phyloP scores from a whole-genome alignment of 2,329 filamentous ascomycete genomes.

The Fusarium subglutinans region DNA sequence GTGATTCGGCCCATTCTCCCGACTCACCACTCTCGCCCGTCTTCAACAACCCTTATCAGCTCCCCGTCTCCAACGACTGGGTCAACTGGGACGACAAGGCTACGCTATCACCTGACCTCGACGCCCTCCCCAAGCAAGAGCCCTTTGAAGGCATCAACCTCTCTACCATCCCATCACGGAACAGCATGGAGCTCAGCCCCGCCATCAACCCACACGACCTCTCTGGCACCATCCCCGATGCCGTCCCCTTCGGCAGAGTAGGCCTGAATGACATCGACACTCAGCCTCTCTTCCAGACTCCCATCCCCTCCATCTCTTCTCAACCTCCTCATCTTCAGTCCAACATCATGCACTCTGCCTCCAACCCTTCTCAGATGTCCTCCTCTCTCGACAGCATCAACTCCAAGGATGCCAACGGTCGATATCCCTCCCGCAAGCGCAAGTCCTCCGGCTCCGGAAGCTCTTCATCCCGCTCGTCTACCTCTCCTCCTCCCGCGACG shows the following conservation, averaged over 20 bases:
- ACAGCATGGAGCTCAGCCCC: slow-evolving; percentile 43
- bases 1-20: slow-evolving; percentile 42
- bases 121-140: slow-evolving; percentile 41
- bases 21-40: slow-evolving; percentile 42
- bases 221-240: slow-evolving; percentile 38
- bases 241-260: slow-evolving; percentile 41
- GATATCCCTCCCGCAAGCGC: slow-evolving; percentile 46
- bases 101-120: slow-evolving; percentile 41
- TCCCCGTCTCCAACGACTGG: slow-evolving; percentile 43
- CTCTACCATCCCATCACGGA: slow-evolving; percentile 39
- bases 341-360: slow-evolving; percentile 31
- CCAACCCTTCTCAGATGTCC: slow-evolving; percentile 35
- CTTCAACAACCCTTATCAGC: slow-evolving; percentile 42
- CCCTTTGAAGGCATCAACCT: slow-evolving; percentile 42
- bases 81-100: slow-evolving; percentile 44
- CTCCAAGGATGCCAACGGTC: slow-evolving; percentile 33
- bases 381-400: slow-evolving; percentile 12
- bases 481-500: slow-evolving; percentile 51
- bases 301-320: slow-evolving; percentile 41
- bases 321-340: slow-evolving; percentile 37
- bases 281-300: slow-evolving; percentile 43
- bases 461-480: slow-evolving; percentile 47
- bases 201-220: slow-evolving; percentile 43
- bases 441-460: slow-evolving; percentile 46
- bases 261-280: slow-evolving; percentile 42